phyloP scores from a whole-genome alignment of 176 grass and related monocot genomes.

The Carex parvula region DNA sequence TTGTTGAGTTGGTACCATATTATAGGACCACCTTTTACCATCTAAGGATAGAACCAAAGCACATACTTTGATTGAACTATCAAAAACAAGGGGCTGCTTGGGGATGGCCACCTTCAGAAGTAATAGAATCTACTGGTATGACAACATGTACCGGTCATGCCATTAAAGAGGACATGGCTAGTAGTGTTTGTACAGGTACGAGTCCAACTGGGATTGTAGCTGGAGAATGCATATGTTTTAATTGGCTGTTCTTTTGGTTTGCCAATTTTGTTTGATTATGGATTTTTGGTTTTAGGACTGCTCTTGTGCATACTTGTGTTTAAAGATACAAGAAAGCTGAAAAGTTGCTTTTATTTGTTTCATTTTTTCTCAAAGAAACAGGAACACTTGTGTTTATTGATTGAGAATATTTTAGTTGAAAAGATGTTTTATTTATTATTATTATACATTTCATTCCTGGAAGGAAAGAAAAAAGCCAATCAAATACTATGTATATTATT shows the following conservation, averaged over 20 bases:
- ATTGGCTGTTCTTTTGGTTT: not conserved
- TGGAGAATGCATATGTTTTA: not conserved
- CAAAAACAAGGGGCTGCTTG: not conserved
- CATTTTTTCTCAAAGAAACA: not conserved
- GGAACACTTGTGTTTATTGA: not conserved
- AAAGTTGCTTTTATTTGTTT: not conserved
- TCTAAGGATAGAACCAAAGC: not conserved
- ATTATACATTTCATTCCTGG: not conserved
- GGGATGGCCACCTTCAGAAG: not conserved
- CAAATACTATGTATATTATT: not conserved
- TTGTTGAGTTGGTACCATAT: constrained; percentile 7
- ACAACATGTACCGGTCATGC: not conserved
- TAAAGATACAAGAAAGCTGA: not conserved
- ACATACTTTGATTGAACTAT: not conserved
- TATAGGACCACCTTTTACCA: constrained; percentile 3
- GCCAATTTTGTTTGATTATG: not conserved
- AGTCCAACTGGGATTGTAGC: not conserved
- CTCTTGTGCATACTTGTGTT: not conserved
- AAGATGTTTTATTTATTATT: not conserved
- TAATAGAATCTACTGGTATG: not conserved
- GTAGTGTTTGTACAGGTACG: no score
- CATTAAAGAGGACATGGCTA: no score
- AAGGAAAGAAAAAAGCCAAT: not conserved
- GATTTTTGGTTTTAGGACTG: not conserved
- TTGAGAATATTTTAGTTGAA: not conserved